Percentiles rank a stretch among this genome's conserved stretches.
These are phyloP conservation scores for Basipetospora chlamydospora DNA, from an alignment of 2,329 filamentous ascomycete species.

Conservation along the genomic window DNA sequence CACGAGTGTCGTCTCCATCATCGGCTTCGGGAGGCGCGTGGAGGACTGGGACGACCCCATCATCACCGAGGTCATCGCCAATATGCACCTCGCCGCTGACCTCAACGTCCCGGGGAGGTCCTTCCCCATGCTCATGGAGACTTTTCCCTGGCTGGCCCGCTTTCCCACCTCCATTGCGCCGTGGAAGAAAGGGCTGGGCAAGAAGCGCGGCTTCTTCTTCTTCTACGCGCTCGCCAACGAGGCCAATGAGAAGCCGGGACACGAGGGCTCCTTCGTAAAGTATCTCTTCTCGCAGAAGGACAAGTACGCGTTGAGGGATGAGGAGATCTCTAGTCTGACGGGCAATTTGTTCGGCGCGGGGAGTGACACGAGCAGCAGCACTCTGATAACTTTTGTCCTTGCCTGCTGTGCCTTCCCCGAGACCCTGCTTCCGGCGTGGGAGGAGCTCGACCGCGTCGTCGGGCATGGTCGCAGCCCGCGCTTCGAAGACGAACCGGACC, in stretches of 20 bases:
- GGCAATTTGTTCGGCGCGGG: conserved; percentile 28
- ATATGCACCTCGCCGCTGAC: conserved; percentile 42
- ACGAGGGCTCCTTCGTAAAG: conserved; percentile 26
- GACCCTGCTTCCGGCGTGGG: conserved; percentile 28
- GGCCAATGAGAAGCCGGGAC: conserved; percentile 17
- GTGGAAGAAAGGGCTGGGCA: conserved; percentile 34
- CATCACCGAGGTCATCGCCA: conserved; percentile 42
- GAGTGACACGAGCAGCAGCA: conserved; percentile 6
- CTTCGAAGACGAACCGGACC: conserved; percentile 28
- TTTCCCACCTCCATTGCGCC: conserved; percentile 33
- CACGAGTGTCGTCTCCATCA: conserved; percentile 38
- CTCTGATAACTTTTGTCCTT: conserved; percentile 29
- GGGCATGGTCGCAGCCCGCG: conserved; percentile 29
- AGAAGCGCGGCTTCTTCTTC: conserved; percentile 31
- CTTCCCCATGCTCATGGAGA: conserved; percentile 43
- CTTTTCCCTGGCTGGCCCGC: conserved; percentile 32
- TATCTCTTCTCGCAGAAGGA: conserved; percentile 30
- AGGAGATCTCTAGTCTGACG: conserved; percentile 30
- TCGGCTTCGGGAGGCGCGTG: conserved; percentile 40
- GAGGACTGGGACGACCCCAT: conserved; percentile 36
- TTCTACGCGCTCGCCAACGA: conserved; percentile 38
- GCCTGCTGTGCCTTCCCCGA: conserved; percentile 35
- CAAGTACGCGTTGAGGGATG: conserved; percentile 27
- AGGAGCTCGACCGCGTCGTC: conserved; percentile 36
- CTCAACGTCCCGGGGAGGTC: conserved; percentile 37